Percentiles rank a stretch among this genome's conserved stretches.
Evolutionary conservation across 129 eudicot species (phyloP).

Genomic region (carrot (Daucus carota)): DNA sequence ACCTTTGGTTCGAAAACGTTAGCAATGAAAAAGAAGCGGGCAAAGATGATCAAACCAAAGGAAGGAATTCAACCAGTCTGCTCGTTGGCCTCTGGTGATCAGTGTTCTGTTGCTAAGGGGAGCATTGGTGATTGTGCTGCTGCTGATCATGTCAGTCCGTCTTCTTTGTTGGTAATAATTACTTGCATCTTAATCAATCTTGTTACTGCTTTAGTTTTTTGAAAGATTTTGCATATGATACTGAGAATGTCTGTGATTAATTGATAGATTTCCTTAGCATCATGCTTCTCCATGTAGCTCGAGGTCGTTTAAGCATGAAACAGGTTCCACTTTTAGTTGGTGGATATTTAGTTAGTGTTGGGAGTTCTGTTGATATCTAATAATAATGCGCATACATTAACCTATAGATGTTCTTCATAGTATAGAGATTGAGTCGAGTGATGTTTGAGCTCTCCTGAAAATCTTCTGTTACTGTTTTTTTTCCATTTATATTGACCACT

Average conservation of each 20-base stretch:
- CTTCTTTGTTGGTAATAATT: slow-evolving; percentile 5
- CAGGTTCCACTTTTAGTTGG: not conserved
- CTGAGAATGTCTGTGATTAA: not conserved
- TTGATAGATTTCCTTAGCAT: not conserved
- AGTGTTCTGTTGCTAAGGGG: not conserved
- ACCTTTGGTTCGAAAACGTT: not conserved
- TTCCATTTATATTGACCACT: not conserved
- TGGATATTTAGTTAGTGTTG: not conserved
- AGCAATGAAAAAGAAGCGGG: not conserved
- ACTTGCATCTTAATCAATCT: not conserved
- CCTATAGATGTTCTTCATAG: not conserved
- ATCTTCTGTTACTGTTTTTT: not conserved
- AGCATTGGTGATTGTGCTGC: not conserved
- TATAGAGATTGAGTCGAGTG: not conserved
- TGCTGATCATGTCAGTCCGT: not conserved
- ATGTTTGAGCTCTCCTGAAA: not conserved
- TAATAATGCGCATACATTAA: not conserved
- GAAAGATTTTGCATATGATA: not conserved
- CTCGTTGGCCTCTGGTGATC: not conserved
- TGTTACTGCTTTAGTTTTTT: not conserved
- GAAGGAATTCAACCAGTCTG: not conserved
- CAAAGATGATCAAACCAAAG: not conserved
- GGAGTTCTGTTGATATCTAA: not conserved
- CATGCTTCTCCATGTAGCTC: not conserved
- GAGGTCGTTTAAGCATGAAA: not conserved